phyloP scores from a whole-genome alignment of 2,329 filamentous ascomycete genomes.

The Diaporthe caulivora region DNA sequence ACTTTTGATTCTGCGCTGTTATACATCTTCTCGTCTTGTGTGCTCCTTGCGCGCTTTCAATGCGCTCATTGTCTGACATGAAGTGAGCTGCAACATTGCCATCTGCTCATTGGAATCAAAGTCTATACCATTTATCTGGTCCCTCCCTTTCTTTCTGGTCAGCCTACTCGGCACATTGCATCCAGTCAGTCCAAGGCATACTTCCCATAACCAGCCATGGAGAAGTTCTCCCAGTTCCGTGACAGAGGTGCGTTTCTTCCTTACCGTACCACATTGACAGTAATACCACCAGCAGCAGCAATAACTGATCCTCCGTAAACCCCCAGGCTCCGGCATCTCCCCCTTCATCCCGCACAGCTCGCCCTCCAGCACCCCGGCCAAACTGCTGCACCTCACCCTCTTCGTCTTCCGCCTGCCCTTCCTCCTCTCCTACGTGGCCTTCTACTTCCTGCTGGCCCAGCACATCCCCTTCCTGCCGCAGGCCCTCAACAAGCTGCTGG shows the following conservation, averaged over 20 bases:
- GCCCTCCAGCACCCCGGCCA: slow-evolving; percentile 71
- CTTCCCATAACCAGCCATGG: slow-evolving; percentile 68
- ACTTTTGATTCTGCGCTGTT: neutral
- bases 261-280: slow-evolving; percentile 7
- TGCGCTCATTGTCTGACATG: slow-evolving; percentile 28
- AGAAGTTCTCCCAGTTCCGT: slow-evolving; percentile 94
- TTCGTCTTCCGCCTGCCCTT: slow-evolving; percentile 86
- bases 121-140: neutral
- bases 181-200: neutral
- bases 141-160: neutral
- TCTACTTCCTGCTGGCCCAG: slow-evolving; percentile 86
- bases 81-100: slow-evolving; percentile 11
- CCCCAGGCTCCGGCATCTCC: slow-evolving; percentile 91
- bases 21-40: neutral
- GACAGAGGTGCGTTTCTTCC: slow-evolving; percentile 76
- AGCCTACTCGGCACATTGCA: neutral
- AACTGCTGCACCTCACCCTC: slow-evolving; percentile 76
- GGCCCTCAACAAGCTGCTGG: slow-evolving; percentile 79
- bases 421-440: slow-evolving; percentile 73
- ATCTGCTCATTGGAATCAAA: slow-evolving; percentile 2
- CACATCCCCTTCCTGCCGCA: slow-evolving; percentile 71
- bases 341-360: slow-evolving; percentile 90
- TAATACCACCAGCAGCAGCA: slow-evolving; percentile 15
- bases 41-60: slow-evolving; percentile 6
- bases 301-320: neutral